Conservation (phyloP, 441 rosid species). For the Erodium chrysanthum region DNA sequence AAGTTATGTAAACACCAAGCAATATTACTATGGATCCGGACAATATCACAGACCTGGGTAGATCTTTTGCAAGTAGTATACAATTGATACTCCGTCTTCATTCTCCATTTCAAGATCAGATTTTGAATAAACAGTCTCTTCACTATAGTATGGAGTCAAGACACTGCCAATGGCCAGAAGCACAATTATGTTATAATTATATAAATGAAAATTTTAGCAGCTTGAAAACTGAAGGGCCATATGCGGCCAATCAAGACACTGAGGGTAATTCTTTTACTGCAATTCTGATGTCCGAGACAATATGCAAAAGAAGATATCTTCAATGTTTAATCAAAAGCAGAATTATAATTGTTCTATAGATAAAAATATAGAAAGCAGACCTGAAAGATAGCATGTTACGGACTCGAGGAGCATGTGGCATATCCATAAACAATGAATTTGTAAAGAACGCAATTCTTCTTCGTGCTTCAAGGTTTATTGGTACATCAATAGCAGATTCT, state of each 20-base stretch:
- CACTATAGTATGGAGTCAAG: conserved; percentile 92
- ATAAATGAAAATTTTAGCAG: conserved; percentile 5
- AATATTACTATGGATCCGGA: conserved; percentile 9
- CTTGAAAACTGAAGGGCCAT: neutral
- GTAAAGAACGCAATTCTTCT: conserved; percentile 89
- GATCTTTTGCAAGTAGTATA: conserved; percentile 90
- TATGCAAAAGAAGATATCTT: conserved; percentile 6
- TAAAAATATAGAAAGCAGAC: conserved; percentile 27
- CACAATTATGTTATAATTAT: neutral
- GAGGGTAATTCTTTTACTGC: neutral
- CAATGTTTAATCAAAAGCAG: conserved; percentile 12
- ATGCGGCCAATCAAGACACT: conserved; percentile 11
- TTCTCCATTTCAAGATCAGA: conserved; percentile 90
- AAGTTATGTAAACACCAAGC: neutral
- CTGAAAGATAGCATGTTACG: conserved; percentile 98
- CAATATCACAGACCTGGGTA: conserved; percentile 54
- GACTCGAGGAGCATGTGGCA: conserved; percentile 94
- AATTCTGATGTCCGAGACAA: neutral
- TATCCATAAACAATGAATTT: conserved; percentile 93
- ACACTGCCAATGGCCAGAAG: conserved; percentile 47
- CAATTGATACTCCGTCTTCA: conserved; percentile 91
- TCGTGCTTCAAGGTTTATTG: conserved; percentile 92
- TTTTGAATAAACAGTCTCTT: conserved; percentile 88
- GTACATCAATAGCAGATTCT: conserved; percentile 85
- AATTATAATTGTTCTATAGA: neutral